Base-by-base conservation (phyloP, 352 stramenopile genomes). In the Globisporangium nagaii region DNA sequence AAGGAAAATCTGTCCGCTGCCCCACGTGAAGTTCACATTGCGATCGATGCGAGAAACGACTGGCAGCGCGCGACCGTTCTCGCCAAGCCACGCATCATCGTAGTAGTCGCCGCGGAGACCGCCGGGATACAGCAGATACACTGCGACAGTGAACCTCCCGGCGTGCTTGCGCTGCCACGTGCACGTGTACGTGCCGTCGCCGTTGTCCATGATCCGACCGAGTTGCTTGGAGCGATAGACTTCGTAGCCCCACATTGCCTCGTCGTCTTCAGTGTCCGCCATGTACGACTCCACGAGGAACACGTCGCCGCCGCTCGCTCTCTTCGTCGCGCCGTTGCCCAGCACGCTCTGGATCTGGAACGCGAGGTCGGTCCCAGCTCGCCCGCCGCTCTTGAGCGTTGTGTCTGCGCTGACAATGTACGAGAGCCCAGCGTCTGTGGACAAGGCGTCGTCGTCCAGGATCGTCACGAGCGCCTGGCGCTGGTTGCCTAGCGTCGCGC, bases 11-110 rank as follows among this genome's bases (percentile, higher is more conserved):
- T 75, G 40, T 0, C 76, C 80, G 22, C 32, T 60, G 13, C 63
- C 68, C 81, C 82, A 90, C 28, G 77, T 90, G 45, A 92, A 91
- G 49, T 90, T 93, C 4, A 90, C 48, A 24, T 81, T 54, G 4
- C 65, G 66, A 63, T 91, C 83, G 35, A 90, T 75, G 2, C 82
- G 78, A 8, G 66, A 68, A 24, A 78, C 49, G 2, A 76, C 43
- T 7, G 63, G 55, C 5, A 39, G 20, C 19, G 22, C 24, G n/a
- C 12, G 39, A 25, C 45, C 40, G 36, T 62, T 45, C 17, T 71
- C 66, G 4, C 43, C 43, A 22, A 93, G 62, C 75, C 80, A 90
- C 7, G 77, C 56, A 54, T 89, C 78, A 13, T 48, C 62, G 43
- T 75, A 92, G 39, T 92, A 94, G 10, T 88, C 68, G 1, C 84